Base-by-base conservation (phyloP, 371 early-diverging fungal species). In the Mortierella polycephala region DNA sequence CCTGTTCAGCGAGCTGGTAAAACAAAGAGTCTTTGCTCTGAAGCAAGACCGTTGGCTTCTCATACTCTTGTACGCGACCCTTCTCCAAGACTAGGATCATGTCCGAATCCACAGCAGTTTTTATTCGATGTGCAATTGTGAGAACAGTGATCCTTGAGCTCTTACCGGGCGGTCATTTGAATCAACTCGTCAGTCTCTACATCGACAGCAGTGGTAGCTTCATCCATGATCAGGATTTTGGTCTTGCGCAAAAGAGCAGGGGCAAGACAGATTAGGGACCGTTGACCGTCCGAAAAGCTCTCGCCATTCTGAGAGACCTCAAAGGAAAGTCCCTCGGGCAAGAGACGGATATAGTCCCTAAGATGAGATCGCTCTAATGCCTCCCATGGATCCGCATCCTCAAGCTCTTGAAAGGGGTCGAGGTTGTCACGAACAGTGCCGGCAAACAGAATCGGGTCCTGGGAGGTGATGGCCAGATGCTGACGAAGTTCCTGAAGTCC, bases 131-230 rank as follows among this genome's bases (percentile, higher is more conserved):
- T 5, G 81, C 81, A 61, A 75, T 81, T 20, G 75, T 75, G 62
- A 81, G 53, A 8, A 81, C 66, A 0, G 81, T 81, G 39, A 21
- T 71, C 75, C 40, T 53, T 47, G 59, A 81, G 75, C 82, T 93
- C 90, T 16, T 81, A 63, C 37, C 96, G 92, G 59, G 97, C 95
- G 6, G 95, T 95, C 59, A 87, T 81, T 79, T 97, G 98, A 61
- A 97, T 96, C 60, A 93, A 81, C 20, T 85, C 75, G 62, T 89
- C 95, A 0, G 96, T 91, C 61, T 89, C 90, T 42, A 90, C 91
- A 83, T 98, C 97, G 49, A 93, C 89, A 10, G 92, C 88, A 9
- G 96, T 92, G 6, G 93, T 93, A 18, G 96, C 96, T 18, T 81
- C 81, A 66, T 91, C 92, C 71, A 91, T 83, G 42, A 91, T 81